Conservation (phyloP, 2,329 filamentous ascomycete species). For the Meredithiella fracta region DNA sequence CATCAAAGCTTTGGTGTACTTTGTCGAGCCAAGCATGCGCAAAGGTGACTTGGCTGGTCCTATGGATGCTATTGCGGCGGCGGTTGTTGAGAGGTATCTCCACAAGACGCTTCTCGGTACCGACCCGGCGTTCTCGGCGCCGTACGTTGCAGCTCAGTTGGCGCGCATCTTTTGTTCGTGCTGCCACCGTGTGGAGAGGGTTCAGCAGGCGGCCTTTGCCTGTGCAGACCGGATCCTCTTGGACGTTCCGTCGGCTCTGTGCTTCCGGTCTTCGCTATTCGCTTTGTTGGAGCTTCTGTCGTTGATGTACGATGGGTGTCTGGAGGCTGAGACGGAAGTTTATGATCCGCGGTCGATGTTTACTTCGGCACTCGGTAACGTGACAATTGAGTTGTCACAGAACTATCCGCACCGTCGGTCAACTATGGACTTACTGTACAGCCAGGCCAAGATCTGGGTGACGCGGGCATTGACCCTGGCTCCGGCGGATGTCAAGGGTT, state of each 20-base stretch:
- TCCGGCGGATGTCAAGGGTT: constrained; percentile 82
- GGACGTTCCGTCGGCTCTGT: constrained; percentile 75
- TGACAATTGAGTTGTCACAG: constrained; percentile 82
- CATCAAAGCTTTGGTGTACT: constrained; percentile 78
- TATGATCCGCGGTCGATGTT: constrained; percentile 78
- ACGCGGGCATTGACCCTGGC: constrained; percentile 65
- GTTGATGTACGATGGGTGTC: constrained; percentile 86
- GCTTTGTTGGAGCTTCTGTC: constrained; percentile 81
- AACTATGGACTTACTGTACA: constrained; percentile 64
- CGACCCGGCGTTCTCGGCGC: constrained; percentile 68
- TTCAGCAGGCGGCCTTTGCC: constrained; percentile 69
- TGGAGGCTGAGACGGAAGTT: constrained; percentile 86
- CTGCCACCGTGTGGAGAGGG: constrained; percentile 82
- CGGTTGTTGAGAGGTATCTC: constrained; percentile 66
- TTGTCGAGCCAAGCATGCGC: constrained; percentile 76
- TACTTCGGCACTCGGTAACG: constrained; percentile 57
- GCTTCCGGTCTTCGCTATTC: constrained; percentile 79
- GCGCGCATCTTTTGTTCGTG: constrained; percentile 73
- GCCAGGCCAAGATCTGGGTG: constrained; percentile 66
- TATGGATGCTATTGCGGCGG: constrained; percentile 48
- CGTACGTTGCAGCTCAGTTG: constrained; percentile 77
- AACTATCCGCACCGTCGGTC: constrained; percentile 67
- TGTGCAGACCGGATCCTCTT: constrained; percentile 76
- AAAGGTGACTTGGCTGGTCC: constrained; percentile 44
- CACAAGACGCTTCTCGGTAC: constrained; percentile 54